Evolutionary conservation across 2,329 filamentous ascomycete genomes (phyloP).

Genomic region (Fusarium sacchari): DNA sequence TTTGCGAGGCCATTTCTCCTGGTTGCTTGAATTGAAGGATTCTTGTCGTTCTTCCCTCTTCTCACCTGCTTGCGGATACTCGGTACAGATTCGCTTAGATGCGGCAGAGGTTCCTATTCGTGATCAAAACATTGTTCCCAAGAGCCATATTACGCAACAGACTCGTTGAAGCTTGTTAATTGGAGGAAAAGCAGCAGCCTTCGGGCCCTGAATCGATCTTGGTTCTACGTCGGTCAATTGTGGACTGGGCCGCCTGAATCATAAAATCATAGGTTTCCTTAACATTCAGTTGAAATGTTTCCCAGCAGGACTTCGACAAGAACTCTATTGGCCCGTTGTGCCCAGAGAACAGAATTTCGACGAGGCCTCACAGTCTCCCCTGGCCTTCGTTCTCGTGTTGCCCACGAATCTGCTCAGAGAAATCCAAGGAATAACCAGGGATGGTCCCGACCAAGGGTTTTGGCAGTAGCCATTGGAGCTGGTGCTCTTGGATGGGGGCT

Average conservation of each 20-base stretch:
- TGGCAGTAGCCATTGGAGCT: slow-evolving; percentile 52
- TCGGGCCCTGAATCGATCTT: slow-evolving; percentile 15
- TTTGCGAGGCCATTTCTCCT: neutral
- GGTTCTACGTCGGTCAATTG: slow-evolving; percentile 21
- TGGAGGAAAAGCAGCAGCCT: neutral
- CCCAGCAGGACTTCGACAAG: slow-evolving; percentile 26
- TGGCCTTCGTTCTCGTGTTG: slow-evolving; percentile 10
- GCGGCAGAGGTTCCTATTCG: slow-evolving; percentile 9
- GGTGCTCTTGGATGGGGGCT: slow-evolving; percentile 55
- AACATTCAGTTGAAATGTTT: slow-evolving; percentile 23
- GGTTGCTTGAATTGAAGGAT: slow-evolving; percentile 15
- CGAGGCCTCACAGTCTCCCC: slow-evolving; percentile 25
- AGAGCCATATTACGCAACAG: neutral
- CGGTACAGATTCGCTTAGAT: slow-evolving; percentile 30
- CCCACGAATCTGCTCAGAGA: slow-evolving; percentile 3
- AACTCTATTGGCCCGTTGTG: slow-evolving; percentile 29
- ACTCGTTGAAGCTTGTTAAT: neutral
- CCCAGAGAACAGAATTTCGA: slow-evolving; percentile 14
- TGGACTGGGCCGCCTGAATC: neutral
- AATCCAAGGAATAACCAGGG: slow-evolving; percentile 14
- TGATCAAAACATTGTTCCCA: neutral
- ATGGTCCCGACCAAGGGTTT: slow-evolving; percentile 48
- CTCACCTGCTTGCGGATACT: slow-evolving; percentile 6
- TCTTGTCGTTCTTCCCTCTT: neutral
- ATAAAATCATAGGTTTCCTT: neutral